Conservation (phyloP, 441 rosid genomes). For the Erysimum cheiri region DNA sequence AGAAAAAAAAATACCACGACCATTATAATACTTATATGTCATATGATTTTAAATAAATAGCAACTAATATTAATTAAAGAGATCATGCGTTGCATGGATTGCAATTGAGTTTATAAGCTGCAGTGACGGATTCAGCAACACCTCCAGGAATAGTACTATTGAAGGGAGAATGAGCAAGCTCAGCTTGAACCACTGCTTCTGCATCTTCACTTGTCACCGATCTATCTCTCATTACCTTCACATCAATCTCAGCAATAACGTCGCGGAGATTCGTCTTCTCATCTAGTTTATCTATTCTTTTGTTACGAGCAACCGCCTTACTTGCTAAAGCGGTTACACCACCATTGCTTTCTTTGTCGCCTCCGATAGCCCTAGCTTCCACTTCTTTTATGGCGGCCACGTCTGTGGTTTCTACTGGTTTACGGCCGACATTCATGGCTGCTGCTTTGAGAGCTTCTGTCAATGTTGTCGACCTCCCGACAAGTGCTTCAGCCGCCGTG, state of each 20-base stretch:
- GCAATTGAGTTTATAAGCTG: slow-evolving; percentile 37
- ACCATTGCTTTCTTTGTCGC: background rate
- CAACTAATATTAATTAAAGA: background rate
- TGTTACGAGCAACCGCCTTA: slow-evolving; percentile 31
- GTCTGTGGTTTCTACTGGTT: slow-evolving; percentile 39
- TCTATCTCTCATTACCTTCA: slow-evolving; percentile 27
- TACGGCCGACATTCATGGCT: slow-evolving; percentile 24
- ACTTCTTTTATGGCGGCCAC: slow-evolving; percentile 43
- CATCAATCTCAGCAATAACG: slow-evolving; percentile 34
- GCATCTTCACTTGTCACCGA: slow-evolving; percentile 40
- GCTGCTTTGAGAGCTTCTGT: slow-evolving; percentile 46
- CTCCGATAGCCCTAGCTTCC: slow-evolving; percentile 32
- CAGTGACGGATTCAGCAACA: slow-evolving; percentile 38
- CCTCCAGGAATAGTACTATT: slow-evolving; percentile 36
- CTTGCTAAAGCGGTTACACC: slow-evolving; percentile 26
- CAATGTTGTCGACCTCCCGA: slow-evolving; percentile 40
- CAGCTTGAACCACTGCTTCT: slow-evolving; percentile 43
- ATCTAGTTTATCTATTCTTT: background rate
- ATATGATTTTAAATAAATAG: background rate
- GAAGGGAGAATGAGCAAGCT: slow-evolving; percentile 22
- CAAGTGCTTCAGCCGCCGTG: slow-evolving; percentile 34
- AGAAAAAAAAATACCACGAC: too few species aligned
- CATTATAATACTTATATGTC: too few species aligned
- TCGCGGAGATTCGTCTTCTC: slow-evolving; percentile 29
- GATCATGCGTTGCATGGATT: background rate